Conservation (phyloP, 495 filamentous ascomycete species). For the Talaromyces stipitatus region DNA sequence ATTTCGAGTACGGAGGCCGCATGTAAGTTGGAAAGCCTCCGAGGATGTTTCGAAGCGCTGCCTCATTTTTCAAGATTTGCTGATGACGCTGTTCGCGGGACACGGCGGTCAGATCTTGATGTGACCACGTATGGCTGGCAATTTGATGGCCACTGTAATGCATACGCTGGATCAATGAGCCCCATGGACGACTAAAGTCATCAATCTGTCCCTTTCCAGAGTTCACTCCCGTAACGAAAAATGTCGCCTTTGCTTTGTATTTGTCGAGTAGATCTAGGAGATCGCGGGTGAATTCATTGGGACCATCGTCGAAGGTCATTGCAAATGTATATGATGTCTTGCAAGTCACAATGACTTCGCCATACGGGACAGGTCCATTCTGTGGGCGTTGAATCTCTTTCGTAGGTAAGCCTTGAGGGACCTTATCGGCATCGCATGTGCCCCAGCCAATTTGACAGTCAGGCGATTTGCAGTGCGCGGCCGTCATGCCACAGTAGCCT, state of each 20-base stretch:
- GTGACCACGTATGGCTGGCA: conserved; percentile 80
- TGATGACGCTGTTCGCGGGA: conserved; percentile 47
- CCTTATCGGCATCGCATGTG: conserved; percentile 59
- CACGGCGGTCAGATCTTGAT: conserved; percentile 59
- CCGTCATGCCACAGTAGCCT: conserved; percentile 53
- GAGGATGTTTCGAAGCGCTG: conserved; percentile 68
- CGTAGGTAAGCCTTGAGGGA: conserved; percentile 55
- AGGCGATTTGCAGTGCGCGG: conserved; percentile 58
- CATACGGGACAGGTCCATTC: conserved; percentile 51
- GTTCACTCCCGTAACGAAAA: conserved; percentile 74
- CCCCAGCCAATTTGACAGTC: conserved; percentile 65
- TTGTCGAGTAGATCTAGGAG: conserved; percentile 61
- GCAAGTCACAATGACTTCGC: conserved; percentile 59
- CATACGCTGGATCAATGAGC: conserved; percentile 61
- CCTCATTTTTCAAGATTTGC: conserved; percentile 73
- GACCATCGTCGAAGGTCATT: conserved; percentile 74
- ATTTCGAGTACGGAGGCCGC: conserved; percentile 75
- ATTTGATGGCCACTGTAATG: conserved; percentile 67
- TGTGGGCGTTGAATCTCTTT: conserved; percentile 50
- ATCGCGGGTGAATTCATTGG: conserved; percentile 58
- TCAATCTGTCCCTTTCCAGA: conserved; percentile 66
- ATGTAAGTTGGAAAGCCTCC: conserved; percentile 82
- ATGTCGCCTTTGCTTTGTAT: conserved; percentile 64
- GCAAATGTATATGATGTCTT: conserved; percentile 55
- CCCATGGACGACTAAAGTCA: conserved; percentile 47